Base-by-base conservation (phyloP, 768 basidiomycete genomes). In the Lyophyllum semitale region DNA sequence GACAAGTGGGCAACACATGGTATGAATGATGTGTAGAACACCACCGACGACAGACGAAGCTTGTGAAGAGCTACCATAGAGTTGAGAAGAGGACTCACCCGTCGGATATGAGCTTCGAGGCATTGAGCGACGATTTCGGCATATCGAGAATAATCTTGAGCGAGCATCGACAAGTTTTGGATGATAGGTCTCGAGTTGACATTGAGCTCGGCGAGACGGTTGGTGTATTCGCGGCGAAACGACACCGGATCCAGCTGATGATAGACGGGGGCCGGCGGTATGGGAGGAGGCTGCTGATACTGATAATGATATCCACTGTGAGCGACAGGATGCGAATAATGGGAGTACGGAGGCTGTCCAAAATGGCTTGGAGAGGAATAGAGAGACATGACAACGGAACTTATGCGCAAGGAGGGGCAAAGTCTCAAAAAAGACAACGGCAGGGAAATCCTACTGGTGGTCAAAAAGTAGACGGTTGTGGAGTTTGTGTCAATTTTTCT, bases 101-200 rank as follows among this genome's bases (percentile, higher is more conserved):
- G 78, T 58, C 89, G 82, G 50, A 95, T 91, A 61, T 95, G 92
- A n/a, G 78, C 73, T 63, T 94, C 91, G 32, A 96, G 71, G 68
- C 89, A 91, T 59, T 91, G 84, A 1, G 85, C 85, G 23, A 95
- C 89, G 58, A 92, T 84, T 50, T 87, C 84, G 51, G 88, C 84
- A 73, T 85, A 92, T 40, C 88, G 83, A 35, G 82, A 73, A 68
- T 90, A 88, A 52, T 96, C 91, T 73, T 93, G 90, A 50, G 97
- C 96, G 62, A 91, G 83, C 81, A 95, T 87, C 30, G 97, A 98
- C 15, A 99, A 74, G 57, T 82, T 83, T 75, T 97, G 93, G 60
- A 99, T 99, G 58, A 97, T 85, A 9, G 93, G 89, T 66, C 95
- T 88, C 62, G 95, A 96, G 74, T 98, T 99, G 79, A 95, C 87